Base-by-base conservation (phyloP, 1,139 yeast species). In the Cylindricascospora bacillispora region DNA sequence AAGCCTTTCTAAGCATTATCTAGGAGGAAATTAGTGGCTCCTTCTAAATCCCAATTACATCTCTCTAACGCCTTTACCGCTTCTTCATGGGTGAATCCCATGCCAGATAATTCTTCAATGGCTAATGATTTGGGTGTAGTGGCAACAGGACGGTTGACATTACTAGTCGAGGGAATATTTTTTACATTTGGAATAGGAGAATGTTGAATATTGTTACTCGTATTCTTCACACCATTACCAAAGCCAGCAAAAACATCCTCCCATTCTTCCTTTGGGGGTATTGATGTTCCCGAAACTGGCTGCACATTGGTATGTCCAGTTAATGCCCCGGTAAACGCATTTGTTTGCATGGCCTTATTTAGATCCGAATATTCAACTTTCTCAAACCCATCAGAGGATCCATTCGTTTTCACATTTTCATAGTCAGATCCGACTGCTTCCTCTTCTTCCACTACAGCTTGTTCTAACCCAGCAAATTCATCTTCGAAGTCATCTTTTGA, bases 241-340 rank as follows among this genome's bases (percentile, higher is more conserved):
- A 83, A 79, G 0, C 93, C 94, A 2, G 93, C 92, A 61, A 85
- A 85, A 19, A 85, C 65, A 55, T 83, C 92, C 47, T 85, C 95
- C 95, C 95, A 85, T 54, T 85, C 95, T 47, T 82, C 93, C 35
- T 69, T 67, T 10, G 44, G 33, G 13, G 33, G 34, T 28, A 31
- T 34, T 5, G 21, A 15, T 17, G 31, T 22, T 11, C 28, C 18
- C 13, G 28, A 22, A n/a, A n/a, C n/a, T 24, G 30, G 14, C 22
- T 31, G 19, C n/a, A n/a, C n/a, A n/a, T n/a, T n/a, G n/a, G n/a
- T n/a, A n/a, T n/a, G n/a, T n/a, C n/a, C n/a, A 6, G 25, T 17
- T 16, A 38, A 36, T 7, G 45, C 30, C 14, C 54, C 57, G 9
- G 70, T 65, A 46, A 70, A 69, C 1, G 47, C 45, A 18, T 49